These are phyloP conservation scores for Acidomyces sp. DNA, from an alignment of 495 filamentous ascomycete genomes.

Conservation along the genomic window DNA sequence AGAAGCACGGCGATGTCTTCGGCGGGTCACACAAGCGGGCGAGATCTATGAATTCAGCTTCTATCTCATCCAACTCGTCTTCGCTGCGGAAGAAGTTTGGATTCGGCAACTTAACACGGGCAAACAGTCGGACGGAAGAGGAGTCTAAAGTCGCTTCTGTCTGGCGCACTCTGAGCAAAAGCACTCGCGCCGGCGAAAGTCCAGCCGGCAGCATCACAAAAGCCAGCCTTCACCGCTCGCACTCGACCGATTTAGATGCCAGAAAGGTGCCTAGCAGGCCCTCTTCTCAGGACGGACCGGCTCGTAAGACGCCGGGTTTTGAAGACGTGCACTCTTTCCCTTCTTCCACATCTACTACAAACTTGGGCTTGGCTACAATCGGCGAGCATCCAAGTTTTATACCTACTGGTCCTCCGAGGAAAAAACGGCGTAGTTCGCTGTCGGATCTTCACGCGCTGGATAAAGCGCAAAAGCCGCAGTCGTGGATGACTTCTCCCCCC, in stretches of 20 bases:
- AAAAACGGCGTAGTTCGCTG: constrained; percentile 82
- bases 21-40: constrained; percentile 38
- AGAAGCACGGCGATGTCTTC: constrained; percentile 27
- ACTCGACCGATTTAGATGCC: constrained; percentile 63
- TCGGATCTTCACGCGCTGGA: constrained; percentile 62
- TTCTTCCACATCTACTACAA: constrained; percentile 3
- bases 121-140: constrained; percentile 59
- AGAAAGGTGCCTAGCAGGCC: constrained; percentile 34
- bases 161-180: constrained; percentile 83
- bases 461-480: constrained; percentile 12
- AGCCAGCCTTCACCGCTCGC: constrained; percentile 56
- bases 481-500: constrained; percentile 28
- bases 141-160: constrained; percentile 65
- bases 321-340: constrained; percentile 21
- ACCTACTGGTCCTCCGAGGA: constrained; percentile 38
- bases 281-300: constrained; percentile 34
- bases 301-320: constrained; percentile 44
- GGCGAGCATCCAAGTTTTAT: constrained; percentile 28
- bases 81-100: constrained; percentile 75
- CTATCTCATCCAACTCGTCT: constrained; percentile 59
- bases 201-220: constrained; percentile 47
- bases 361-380: constrained; percentile 31
- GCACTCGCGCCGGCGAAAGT: constrained; percentile 37
- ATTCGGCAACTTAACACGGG: constrained; percentile 56
- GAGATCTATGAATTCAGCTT: constrained; percentile 40